A percentile compares a stretch with the other conserved stretches of the same genome.
Evolutionary conservation across 208 protist genomes (phyloP).

Genomic region (Novymonas esmeraldas): DNA sequence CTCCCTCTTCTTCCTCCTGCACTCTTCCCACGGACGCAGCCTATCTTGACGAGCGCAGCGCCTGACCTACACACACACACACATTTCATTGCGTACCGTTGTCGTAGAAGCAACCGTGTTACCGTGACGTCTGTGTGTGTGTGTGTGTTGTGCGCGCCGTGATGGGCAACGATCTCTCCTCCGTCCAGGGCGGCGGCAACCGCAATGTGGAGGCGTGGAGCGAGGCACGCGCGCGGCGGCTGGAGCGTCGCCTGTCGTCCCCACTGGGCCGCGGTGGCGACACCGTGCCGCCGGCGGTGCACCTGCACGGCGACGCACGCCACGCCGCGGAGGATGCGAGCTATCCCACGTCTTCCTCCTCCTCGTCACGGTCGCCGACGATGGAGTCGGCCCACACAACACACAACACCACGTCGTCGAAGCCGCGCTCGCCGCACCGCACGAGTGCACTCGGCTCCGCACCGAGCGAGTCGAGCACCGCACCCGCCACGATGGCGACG

Average conservation of each 20-base stretch:
- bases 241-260: neutral
- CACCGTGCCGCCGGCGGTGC: neutral
- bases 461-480: too few species aligned
- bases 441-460: too few species aligned
- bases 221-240: neutral
- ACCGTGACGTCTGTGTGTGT: neutral
- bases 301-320: neutral
- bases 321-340: neutral
- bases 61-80: neutral
- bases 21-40: too few species aligned
- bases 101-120: too few species aligned
- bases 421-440: too few species aligned
- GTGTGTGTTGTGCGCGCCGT: neutral
- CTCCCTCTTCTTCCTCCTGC: too few species aligned
- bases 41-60: too few species aligned
- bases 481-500: neutral
- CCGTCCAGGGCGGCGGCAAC: neutral
- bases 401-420: neutral
- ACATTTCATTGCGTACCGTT: too few species aligned
- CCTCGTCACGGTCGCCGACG: neutral
- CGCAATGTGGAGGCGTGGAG: conserved; percentile 2
- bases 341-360: neutral
- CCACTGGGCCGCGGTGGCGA: neutral
- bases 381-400: conserved; percentile 3
- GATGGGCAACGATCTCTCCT: conserved; percentile 6